phyloP scores from a whole-genome alignment of 352 stramenopile species.

The Phytophthora foliorum region DNA sequence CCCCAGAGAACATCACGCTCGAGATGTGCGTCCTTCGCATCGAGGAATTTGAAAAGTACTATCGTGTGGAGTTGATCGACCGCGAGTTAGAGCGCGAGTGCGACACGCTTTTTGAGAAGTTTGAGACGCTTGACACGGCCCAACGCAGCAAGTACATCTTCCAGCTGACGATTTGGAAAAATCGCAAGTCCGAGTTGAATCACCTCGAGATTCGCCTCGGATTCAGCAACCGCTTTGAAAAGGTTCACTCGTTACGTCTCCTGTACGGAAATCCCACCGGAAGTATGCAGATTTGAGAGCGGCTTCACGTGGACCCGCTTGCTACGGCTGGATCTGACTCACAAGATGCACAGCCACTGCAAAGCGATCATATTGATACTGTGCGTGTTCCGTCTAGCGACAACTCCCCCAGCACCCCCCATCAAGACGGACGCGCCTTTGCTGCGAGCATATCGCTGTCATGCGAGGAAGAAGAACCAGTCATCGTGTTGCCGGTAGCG shows the following conservation, averaged over 20 bases:
- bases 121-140: neutral
- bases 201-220: neutral
- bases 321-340: no score
- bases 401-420: no score
- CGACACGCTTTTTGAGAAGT: neutral
- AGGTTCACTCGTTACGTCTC: constrained; percentile 6
- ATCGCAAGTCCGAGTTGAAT: constrained; percentile 6
- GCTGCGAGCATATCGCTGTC: no score
- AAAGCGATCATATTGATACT: no score
- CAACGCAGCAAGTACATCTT: constrained; percentile 8
- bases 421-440: no score
- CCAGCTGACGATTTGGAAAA: constrained; percentile 18
- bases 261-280: constrained; percentile 3
- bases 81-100: neutral
- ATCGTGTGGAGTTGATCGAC: constrained; percentile 6
- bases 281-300: constrained; percentile 13
- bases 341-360: no score
- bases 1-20: neutral
- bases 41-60: constrained; percentile 14
- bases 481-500: no score
- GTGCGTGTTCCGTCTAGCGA: no score
- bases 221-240: constrained; percentile 15
- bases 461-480: no score
- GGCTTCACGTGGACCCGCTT: no score
- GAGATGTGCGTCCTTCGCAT: constrained; percentile 18